Base-by-base conservation (phyloP, 345 rosid genomes). In the Gossypium stocksii region DNA sequence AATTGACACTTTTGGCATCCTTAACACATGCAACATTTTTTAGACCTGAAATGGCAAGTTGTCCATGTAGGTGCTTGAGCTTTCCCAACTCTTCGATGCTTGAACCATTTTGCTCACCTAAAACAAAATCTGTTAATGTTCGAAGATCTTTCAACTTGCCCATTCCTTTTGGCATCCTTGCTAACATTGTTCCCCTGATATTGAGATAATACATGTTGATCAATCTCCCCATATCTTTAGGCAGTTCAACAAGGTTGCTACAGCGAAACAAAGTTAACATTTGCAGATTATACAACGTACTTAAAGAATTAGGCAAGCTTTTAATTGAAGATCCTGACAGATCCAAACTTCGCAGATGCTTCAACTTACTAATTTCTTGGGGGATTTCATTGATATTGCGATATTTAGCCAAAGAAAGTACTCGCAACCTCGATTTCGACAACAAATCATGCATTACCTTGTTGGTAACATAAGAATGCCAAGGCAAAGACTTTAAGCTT, bases 121-220 rank as follows among this genome's bases (percentile, higher is more conserved):
- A 22, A 34, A 76, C 78, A 81, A 85, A 85, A 57, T 77, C 70
- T 41, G 83, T 81, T 66, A 85, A 69, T 56, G 34, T 79, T 22
- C 67, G 85, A 57, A 85, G 78, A 66, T 74, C 65, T 68, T 58
- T 79, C 62, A 83, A 73, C 60, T 76, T 74, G 3, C 29, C 71
- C 53, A 85, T 79, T 71, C 80, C 85, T 60, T 15, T 20, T 5
- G 88, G 88, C 82, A 85, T 77, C 79, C 71, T 73, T 63, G n/a
- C 16, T 58, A 83, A 41, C 0, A 67, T 57, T 59, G 81, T 76
- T 27, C 43, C 79, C 64, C 67, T 66, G 1, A 80, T 73, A 66
- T 83, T 70, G n/a, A 85, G 85, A 72, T 81, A 64, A 4, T 78
- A 75, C 66, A 85, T 65, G 60, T 79, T 77, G 74, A 83, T 73